Evolutionary conservation across 768 basidiomycete species (phyloP), one percentile per base, ranked within the genome.

Genomic region (Lyophyllum semitale): DNA sequence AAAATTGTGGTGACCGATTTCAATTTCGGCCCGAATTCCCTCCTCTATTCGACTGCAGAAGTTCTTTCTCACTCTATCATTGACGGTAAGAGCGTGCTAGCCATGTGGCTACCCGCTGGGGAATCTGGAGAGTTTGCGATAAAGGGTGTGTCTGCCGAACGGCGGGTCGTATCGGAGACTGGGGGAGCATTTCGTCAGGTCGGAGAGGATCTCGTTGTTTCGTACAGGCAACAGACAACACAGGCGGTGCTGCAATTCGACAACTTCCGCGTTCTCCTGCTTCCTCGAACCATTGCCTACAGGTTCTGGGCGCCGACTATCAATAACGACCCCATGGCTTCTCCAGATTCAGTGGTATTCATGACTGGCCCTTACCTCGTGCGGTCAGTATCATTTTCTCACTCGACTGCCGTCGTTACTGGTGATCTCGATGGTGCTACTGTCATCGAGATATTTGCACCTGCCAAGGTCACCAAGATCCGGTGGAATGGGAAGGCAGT

Each of bases 1-100:
- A 55, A 55, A n/a, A 44, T 55, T 25, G 17, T 55, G 17, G 54
- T 55, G 33, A 55, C 54, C 1, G 54, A 55, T 33, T 55, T 55
- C 23, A 41, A 12, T 2, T 55, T 55, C 20, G 47, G 47, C 1
- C 22, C 11, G 6, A 8, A 44, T 18, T 43, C 48, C 5, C 27
- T 55, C 2, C 20, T 55, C 1, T 55, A 55, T 22, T 55, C 54
- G 22, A 55, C 54, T 26, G 54, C 54, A 1, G 54, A 55, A 20
- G 27, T 55, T 26, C 54, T 55, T 23, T 48, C 54, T 15, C 54
- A 55, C 25, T 55, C 54, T n/a, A 25, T 55, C 38, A 22, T 55
- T 3, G 54, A 55, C 18, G 43, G 43, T 15, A 33, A 50, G 30
- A 55, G 54, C 29, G 25, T 55, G 8, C 54, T 55, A 4, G 47